Percentiles rank a stretch among this genome's conserved stretches.
Evolutionary conservation across 495 filamentous ascomycete genomes (phyloP).

Genomic region (Saxophila tyrrhenica): DNA sequence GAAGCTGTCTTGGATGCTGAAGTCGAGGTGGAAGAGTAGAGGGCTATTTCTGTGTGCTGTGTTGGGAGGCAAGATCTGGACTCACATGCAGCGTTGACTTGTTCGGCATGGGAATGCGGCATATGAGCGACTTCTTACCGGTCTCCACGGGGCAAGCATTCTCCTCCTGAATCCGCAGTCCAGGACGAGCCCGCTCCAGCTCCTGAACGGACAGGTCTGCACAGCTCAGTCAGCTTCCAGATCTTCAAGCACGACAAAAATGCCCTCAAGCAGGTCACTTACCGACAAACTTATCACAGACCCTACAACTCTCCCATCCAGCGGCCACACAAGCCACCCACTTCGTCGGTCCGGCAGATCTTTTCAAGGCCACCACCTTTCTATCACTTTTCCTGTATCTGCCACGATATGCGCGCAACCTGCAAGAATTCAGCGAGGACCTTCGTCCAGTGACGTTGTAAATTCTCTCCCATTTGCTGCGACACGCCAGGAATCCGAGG

Average conservation of each 20-base stretch:
- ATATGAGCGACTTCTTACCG: not conserved
- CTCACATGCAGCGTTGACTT: no score
- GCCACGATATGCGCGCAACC: not conserved
- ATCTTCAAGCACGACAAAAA: not conserved
- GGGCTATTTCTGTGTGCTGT: not conserved
- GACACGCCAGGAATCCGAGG: constrained; percentile 1
- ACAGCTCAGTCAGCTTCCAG: not conserved
- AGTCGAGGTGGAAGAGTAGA: not conserved
- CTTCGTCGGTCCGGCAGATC: not conserved
- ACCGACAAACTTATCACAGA: constrained; percentile 7
- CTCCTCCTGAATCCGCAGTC: not conserved
- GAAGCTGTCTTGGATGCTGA: not conserved
- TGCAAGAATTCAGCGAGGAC: not conserved
- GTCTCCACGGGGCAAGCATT: not conserved
- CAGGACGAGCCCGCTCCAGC: not conserved
- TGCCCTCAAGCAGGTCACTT: not conserved
- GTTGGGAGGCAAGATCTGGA: not conserved
- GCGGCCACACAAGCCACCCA: not conserved
- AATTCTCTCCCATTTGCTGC: constrained; percentile 4
- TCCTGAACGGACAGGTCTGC: not conserved
- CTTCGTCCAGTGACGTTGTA: not conserved
- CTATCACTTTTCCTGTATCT: not conserved
- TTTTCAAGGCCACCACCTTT: constrained; percentile 9
- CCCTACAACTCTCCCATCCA: constrained; percentile 1
- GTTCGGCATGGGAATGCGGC: no score